phyloP scores from a whole-genome alignment of 1,284 basidiomycete genomes.

The Meripilus lineatus region DNA sequence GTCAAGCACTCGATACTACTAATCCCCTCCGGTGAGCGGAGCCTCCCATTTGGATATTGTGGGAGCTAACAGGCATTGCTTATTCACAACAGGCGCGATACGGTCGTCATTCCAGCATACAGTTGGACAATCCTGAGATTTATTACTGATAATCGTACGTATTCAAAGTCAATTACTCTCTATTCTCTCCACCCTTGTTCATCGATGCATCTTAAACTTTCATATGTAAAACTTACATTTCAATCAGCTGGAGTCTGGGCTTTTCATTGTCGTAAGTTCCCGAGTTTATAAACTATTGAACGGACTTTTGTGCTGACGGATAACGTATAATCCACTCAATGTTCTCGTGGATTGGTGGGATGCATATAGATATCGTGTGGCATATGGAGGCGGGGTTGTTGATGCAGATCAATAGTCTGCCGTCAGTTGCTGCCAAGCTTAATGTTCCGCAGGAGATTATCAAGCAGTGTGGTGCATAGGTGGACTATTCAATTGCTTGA shows the following conservation, averaged over 20 bases:
- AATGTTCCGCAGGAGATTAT: conserved; percentile 30
- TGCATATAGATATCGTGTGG: conserved; percentile 26
- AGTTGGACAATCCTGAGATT: conserved; percentile 30
- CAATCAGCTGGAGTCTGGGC: conserved; percentile 28
- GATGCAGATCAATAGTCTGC: conserved; percentile 30
- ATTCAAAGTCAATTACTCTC: neutral
- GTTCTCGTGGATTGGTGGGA: no score
- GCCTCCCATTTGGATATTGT: neutral
- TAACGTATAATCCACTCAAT: no score
- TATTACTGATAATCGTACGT: conserved; percentile 30
- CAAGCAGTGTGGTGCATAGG: conserved; percentile 22
- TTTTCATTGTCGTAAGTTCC: conserved; percentile 29
- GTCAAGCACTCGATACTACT: conserved; percentile 23
- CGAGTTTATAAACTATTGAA: no score
- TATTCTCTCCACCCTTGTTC: no score
- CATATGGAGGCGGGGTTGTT: conserved; percentile 34
- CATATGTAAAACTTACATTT: neutral
- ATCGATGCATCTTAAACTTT: neutral
- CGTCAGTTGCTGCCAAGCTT: conserved; percentile 22
- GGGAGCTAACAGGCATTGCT: neutral
- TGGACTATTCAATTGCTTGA: no score
- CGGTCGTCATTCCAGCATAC: conserved; percentile 30
- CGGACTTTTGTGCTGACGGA: no score
- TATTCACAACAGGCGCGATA: conserved; percentile 24
- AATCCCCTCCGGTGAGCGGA: conserved; percentile 24